Percentiles rank a stretch among this genome's conserved stretches.
phyloP scores from a whole-genome alignment of 2,329 filamentous ascomycete species.

The Helotiales sp. region DNA sequence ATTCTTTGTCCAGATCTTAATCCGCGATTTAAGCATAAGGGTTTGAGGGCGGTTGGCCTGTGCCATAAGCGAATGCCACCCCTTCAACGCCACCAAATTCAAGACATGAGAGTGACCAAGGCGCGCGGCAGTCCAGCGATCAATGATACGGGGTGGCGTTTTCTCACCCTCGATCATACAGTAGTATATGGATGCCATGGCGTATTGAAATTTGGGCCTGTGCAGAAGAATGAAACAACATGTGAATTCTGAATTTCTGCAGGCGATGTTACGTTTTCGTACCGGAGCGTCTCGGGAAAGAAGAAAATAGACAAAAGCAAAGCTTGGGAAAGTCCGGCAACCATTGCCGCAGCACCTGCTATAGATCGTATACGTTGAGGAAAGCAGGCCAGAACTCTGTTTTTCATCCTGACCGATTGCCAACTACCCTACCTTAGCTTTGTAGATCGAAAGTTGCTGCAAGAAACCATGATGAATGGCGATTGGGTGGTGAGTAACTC shows the following conservation, averaged over 20 bases:
- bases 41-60: slow-evolving; percentile 2
- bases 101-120: slow-evolving; percentile 15
- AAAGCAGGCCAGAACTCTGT: not conserved
- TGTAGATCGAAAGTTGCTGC: not conserved
- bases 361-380: not conserved
- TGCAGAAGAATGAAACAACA: slow-evolving; percentile 10
- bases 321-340: not conserved
- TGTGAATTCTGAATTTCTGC: not conserved
- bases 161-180: slow-evolving; percentile 15
- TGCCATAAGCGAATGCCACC: slow-evolving; percentile 14
- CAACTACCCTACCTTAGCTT: not conserved
- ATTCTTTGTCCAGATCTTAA: slow-evolving; percentile 12
- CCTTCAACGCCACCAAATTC: slow-evolving; percentile 25
- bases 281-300: not conserved
- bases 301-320: not conserved
- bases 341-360: not conserved
- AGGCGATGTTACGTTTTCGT: not conserved
- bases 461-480: not conserved
- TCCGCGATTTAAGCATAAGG: slow-evolving; percentile 10
- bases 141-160: slow-evolving; percentile 9
- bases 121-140: slow-evolving; percentile 11
- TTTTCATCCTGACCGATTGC: not conserved
- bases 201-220: slow-evolving; percentile 8
- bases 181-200: slow-evolving; percentile 14
- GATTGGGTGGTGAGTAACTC: not conserved